phyloP scores from a whole-genome alignment of 176 grass and related monocot species.

The Phoenix dactylifera region DNA sequence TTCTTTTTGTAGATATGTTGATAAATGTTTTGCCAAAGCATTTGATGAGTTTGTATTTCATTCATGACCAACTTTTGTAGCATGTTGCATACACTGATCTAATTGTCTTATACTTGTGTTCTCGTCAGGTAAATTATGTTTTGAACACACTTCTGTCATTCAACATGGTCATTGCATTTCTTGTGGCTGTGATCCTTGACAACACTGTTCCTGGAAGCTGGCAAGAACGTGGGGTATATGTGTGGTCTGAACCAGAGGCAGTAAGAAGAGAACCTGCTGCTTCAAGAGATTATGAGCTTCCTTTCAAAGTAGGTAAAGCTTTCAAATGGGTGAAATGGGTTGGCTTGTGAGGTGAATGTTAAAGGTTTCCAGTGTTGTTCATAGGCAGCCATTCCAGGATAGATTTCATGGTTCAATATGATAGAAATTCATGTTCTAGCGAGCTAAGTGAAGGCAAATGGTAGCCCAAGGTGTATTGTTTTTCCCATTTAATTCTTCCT shows the following conservation, averaged over 20 bases:
- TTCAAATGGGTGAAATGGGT: constrained; percentile 82
- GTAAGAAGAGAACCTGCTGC: constrained; percentile 58
- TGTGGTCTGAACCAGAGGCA: constrained; percentile 75
- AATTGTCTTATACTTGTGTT: constrained; percentile 15
- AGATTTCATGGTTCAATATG: no score
- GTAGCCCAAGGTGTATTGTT: no score
- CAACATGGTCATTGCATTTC: constrained; percentile 97
- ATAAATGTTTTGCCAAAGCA: no score
- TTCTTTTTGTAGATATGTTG: no score
- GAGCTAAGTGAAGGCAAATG: no score
- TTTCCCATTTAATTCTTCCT: no score
- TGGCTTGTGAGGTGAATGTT: constrained; percentile 38
- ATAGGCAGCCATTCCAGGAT: no score
- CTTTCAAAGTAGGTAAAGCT: constrained; percentile 58
- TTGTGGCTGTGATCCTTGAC: constrained; percentile 72
- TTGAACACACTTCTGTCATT: constrained; percentile 74
- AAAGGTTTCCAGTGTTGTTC: no score
- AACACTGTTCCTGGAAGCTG: constrained; percentile 73
- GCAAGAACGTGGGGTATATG: constrained; percentile 84
- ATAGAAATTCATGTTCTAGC: no score
- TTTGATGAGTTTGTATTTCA: no score
- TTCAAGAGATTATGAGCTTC: constrained; percentile 71
- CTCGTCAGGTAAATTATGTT: constrained; percentile 74
- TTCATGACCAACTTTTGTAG: not conserved
- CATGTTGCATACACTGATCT: constrained; percentile 7